A percentile compares a stretch with the other conserved stretches of the same genome.
These are phyloP conservation scores for Cyclotella cryptica DNA, from an alignment of 108 stramenopile species.

Conservation along the genomic window DNA sequence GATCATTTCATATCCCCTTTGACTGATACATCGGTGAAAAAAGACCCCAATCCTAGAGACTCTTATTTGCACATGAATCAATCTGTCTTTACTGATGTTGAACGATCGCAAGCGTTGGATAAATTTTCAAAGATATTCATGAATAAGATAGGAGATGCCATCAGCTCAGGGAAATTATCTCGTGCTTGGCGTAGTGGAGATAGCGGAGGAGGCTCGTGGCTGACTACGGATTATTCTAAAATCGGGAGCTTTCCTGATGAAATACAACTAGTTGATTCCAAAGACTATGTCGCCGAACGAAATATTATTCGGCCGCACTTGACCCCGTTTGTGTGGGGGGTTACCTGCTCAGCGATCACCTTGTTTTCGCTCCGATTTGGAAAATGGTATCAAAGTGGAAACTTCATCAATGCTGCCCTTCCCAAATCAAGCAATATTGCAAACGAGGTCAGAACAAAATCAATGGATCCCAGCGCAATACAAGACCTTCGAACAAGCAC, in stretches of 20 bases:
- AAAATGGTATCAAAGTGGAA: constrained; percentile 29
- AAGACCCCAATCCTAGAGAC: not conserved
- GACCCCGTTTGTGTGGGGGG: constrained; percentile 44
- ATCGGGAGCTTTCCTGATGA: not conserved
- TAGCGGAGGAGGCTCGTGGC: not conserved
- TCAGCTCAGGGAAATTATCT: constrained; percentile 34
- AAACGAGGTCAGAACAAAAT: not conserved
- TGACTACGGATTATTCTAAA: not conserved
- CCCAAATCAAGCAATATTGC: not conserved
- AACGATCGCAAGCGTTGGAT: constrained; percentile 36
- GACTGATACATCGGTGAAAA: not conserved
- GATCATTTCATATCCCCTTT: constrained; percentile 15
- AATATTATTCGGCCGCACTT: constrained; percentile 27
- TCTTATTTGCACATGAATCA: not conserved
- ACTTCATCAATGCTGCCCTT: not conserved
- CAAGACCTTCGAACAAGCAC: constrained; percentile 19
- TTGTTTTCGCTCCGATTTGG: constrained; percentile 41
- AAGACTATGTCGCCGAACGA: constrained; percentile 36
- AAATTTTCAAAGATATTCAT: constrained; percentile 33
- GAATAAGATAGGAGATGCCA: constrained; percentile 34
- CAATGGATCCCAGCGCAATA: not conserved
- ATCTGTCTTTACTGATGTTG: constrained; percentile 34
- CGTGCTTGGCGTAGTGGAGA: constrained; percentile 21
- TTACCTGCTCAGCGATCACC: constrained; percentile 20
- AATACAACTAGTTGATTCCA: not conserved